Evolutionary conservation across 805 yeast species (phyloP), one percentile per base, ranked within the genome.

Genomic region (Kazachstania martiniae): DNA sequence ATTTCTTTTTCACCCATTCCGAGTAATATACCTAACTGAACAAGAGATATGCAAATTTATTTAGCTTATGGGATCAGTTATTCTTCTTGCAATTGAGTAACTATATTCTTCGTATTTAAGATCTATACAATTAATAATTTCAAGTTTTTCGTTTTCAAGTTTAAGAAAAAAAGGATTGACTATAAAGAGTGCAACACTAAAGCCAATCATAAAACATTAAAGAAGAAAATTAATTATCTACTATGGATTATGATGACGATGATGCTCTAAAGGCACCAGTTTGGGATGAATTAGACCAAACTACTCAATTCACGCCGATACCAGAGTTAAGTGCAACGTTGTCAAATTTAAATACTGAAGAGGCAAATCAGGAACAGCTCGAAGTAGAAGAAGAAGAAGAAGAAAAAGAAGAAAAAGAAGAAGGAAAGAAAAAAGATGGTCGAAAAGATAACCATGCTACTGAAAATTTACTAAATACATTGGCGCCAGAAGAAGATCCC

Each of bases 401-500:
- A 16, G 43, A 34, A 7, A 31, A 28, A 8, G 35, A 41, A 24
- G 27, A 34, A 19, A 34, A 36, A 23, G 25, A 13, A 23, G 9
- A 19, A 8, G 22, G 9, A 8, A 10, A 19, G 22, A 19, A 19
- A 19, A 10, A 19, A 10, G 25, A 32, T 14, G 36, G 35, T 15
- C 18, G 8, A 8, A 17, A 13, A 9, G 15, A 19, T 18, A n/a
- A 21, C 12, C 4, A 16, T 1, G 8, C 14, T 6, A 28, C 25
- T 14, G 25, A 33, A 8, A 7, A 27, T 5, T 17, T 41, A 8
- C 25, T 36, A 8, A 33, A 33, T 12, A 36, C 39, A 8, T 25
- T 55, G 23, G 58, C 55, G 4, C 59, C 60, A 12, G 49, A 49
- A 16, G 46, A 40, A 27, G 51, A 47, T 28, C 57, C 70, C 8